A percentile compares a stretch with the other conserved stretches of the same genome.
Evolutionary conservation across 371 early-diverging fungal species (phyloP).

Genomic region (Saksenaea vasiformis): DNA sequence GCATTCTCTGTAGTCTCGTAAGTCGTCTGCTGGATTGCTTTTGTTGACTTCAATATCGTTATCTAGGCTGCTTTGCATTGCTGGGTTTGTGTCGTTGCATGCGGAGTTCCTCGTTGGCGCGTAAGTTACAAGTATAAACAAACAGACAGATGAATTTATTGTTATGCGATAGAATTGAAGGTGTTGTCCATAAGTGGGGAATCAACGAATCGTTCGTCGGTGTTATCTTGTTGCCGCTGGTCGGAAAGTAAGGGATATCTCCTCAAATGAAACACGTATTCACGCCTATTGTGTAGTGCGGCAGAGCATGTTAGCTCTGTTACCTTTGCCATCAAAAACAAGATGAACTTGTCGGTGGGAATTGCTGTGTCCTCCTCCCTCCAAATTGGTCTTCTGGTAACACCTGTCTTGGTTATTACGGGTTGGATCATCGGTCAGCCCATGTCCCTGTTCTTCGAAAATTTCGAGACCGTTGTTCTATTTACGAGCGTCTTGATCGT

Average conservation of each 20-base stretch:
- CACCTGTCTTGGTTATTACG: constrained; percentile 82
- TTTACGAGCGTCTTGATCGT: constrained; percentile 87
- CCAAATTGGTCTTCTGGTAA: constrained; percentile 90
- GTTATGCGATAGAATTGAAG: constrained; percentile 66
- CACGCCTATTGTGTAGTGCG: constrained; percentile 26
- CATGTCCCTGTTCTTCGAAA: constrained; percentile 81
- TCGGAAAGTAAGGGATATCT: constrained; percentile 57
- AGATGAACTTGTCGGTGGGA: constrained; percentile 88
- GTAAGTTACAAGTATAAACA: constrained; percentile 23
- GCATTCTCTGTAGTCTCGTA: constrained; percentile 37
- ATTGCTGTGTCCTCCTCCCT: constrained; percentile 89
- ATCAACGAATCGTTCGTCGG: constrained; percentile 85
- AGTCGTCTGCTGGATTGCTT: neutral
- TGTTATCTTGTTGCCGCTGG: constrained; percentile 85
- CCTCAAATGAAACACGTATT: neutral
- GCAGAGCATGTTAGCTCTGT: constrained; percentile 81
- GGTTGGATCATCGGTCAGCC: constrained; percentile 85
- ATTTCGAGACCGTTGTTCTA: constrained; percentile 81
- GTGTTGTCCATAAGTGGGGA: constrained; percentile 63
- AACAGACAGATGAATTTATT: neutral
- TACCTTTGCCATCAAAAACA: constrained; percentile 83
- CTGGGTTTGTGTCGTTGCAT: constrained; percentile 69
- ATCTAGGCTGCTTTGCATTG: constrained; percentile 49
- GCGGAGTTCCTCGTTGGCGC: constrained; percentile 83
- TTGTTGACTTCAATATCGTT: neutral